Percentiles rank a stretch among this genome's conserved stretches.
These are phyloP conservation scores for Fusarium domesticum DNA, from an alignment of 2,329 filamentous ascomycete genomes.

Conservation along the genomic window DNA sequence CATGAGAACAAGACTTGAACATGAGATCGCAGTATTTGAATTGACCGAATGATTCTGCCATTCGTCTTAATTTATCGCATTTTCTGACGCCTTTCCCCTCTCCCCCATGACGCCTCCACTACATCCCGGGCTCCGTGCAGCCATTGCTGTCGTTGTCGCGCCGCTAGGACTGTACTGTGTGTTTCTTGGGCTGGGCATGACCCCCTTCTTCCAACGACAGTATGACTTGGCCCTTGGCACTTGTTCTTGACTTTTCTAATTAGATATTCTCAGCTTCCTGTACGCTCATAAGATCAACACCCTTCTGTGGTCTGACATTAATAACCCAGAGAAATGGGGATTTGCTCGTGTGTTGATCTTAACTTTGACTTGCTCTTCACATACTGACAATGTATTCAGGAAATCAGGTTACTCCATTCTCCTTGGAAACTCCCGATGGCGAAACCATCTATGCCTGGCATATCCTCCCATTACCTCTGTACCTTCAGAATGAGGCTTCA, in stretches of 20 bases:
- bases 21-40: background rate
- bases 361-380: background rate
- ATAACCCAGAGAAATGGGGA: slow-evolving; percentile 77
- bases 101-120: slow-evolving; percentile 19
- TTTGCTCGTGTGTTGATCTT: slow-evolving; percentile 64
- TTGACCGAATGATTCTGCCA: too few relatives aligned
- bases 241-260: slow-evolving; percentile 14
- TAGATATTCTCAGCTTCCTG: slow-evolving; percentile 56
- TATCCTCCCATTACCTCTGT: slow-evolving; percentile 74
- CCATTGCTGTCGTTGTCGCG: slow-evolving; percentile 53
- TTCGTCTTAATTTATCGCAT: too few relatives aligned
- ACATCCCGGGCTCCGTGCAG: slow-evolving; percentile 23
- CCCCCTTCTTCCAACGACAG: slow-evolving; percentile 76
- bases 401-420: slow-evolving; percentile 87
- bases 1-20: too few relatives aligned
- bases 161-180: slow-evolving; percentile 63
- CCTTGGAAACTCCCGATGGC: slow-evolving; percentile 68
- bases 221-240: slow-evolving; percentile 38
- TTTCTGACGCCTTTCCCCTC: slow-evolving; percentile 1
- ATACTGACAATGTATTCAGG: slow-evolving; percentile 44
- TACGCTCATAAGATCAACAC: slow-evolving; percentile 82
- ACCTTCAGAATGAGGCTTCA: slow-evolving; percentile 65
- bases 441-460: slow-evolving; percentile 88
- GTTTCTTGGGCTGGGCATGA: slow-evolving; percentile 63
- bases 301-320: slow-evolving; percentile 67